These are phyloP conservation scores for Leccinellum albellum DNA, from an alignment of 768 basidiomycete species.

Conservation along the genomic window DNA sequence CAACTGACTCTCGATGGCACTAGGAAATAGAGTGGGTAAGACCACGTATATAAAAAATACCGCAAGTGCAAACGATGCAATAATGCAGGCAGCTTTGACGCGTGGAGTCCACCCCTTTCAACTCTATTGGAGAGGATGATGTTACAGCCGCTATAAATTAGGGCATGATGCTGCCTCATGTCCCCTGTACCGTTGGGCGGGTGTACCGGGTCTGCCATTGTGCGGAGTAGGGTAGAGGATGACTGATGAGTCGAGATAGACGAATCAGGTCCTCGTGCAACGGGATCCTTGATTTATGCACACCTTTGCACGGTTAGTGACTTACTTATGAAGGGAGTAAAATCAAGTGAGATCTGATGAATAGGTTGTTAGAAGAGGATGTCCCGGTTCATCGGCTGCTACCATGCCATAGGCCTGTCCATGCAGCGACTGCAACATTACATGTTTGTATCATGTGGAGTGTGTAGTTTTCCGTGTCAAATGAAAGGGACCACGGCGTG, in stretches of 20 bases:
- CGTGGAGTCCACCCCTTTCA: not conserved
- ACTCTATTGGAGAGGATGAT: not conserved
- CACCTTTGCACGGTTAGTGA: not conserved
- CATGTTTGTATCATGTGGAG: no score
- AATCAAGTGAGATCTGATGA: not conserved
- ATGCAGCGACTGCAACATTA: not conserved
- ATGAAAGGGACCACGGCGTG: no score
- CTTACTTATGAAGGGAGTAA: not conserved
- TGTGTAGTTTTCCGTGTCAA: no score
- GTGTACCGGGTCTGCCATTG: not conserved
- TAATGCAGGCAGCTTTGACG: not conserved
- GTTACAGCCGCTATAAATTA: not conserved
- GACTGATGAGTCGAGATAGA: not conserved
- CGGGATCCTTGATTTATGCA: not conserved
- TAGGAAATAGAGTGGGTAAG: not conserved
- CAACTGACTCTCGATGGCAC: not conserved
- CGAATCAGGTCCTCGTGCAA: not conserved
- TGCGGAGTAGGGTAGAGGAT: not conserved
- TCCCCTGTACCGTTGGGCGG: not conserved
- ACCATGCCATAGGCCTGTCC: not conserved
- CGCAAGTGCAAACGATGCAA: not conserved
- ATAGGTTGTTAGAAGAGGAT: not conserved
- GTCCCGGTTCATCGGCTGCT: not conserved
- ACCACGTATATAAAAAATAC: not conserved
- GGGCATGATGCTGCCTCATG: not conserved